These are phyloP conservation scores for Beauveria scarabaeidicola DNA, from an alignment of 2,329 filamentous ascomycete species.

Conservation along the genomic window DNA sequence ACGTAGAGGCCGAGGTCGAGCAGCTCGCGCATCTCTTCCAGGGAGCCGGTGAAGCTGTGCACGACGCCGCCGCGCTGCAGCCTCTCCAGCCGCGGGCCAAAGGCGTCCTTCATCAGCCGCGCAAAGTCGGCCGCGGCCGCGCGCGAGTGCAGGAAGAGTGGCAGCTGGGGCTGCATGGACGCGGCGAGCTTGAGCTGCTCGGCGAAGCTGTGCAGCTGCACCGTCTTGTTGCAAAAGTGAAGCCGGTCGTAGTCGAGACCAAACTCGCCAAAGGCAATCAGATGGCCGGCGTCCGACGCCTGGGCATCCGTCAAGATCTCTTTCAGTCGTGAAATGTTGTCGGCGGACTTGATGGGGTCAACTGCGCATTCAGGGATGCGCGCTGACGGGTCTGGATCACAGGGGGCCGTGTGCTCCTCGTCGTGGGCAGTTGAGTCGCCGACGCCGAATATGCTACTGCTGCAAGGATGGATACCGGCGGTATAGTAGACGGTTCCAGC, in stretches of 20 bases:
- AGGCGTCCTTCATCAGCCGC: conserved; percentile 51
- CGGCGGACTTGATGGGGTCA: conserved; percentile 34
- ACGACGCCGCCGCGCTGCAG: conserved; percentile 75
- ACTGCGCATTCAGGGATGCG: conserved; percentile 41
- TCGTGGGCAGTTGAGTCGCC: conserved; percentile 36
- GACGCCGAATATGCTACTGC: conserved; percentile 59
- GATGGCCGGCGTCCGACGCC: conserved; percentile 28
- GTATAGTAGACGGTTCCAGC: conserved; percentile 81
- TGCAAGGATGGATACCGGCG: conserved; percentile 89
- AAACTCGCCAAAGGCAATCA: conserved; percentile 87
- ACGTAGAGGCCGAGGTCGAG: conserved; percentile 77
- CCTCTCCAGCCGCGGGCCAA: conserved; percentile 50
- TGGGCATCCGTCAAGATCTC: conserved; percentile 54
- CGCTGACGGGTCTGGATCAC: conserved; percentile 42
- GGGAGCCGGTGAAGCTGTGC: conserved; percentile 87
- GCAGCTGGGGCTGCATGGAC: conserved; percentile 60
- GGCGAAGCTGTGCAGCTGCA: conserved; percentile 79
- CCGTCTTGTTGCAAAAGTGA: conserved; percentile 67
- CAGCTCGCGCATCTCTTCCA: conserved; percentile 74
- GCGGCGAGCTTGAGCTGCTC: conserved; percentile 73
- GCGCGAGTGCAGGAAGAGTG: conserved; percentile 85
- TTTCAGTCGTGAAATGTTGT: conserved; percentile 52
- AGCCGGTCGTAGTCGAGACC: conserved; percentile 94
- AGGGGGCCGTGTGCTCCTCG: conserved; percentile 37
- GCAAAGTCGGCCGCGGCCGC: conserved; percentile 85